These are phyloP conservation scores for Clonostachys solani DNA, from an alignment of 2,329 filamentous ascomycete species.

Conservation along the genomic window DNA sequence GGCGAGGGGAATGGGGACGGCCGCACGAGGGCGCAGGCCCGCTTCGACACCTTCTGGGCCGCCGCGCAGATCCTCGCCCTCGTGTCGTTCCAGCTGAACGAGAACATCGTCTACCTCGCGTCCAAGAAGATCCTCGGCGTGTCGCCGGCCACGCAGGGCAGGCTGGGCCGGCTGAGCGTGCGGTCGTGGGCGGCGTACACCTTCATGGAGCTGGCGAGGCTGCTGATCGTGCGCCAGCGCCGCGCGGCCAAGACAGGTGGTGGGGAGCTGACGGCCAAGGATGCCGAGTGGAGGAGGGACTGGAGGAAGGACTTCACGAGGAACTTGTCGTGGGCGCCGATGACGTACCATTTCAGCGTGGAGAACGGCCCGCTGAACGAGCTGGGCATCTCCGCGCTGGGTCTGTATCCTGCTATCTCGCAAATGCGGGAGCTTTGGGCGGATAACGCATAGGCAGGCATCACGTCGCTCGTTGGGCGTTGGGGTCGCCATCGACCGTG, in stretches of 20 bases:
- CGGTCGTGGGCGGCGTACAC: constrained; percentile 80
- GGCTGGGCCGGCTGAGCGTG: constrained; percentile 67
- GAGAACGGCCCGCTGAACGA: constrained; percentile 53
- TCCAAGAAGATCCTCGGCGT: constrained; percentile 66
- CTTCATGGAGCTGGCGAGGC: constrained; percentile 66
- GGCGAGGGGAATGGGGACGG: constrained; percentile 18
- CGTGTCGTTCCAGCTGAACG: constrained; percentile 69
- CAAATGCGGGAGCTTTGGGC: constrained; percentile 41
- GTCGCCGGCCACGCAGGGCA: constrained; percentile 49
- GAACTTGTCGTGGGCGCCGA: constrained; percentile 73
- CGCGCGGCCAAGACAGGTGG: constrained; percentile 13
- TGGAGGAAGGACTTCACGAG: constrained; percentile 66
- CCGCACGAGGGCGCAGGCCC: constrained; percentile 20
- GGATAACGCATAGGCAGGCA: too few relatives aligned
- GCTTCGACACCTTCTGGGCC: constrained; percentile 44
- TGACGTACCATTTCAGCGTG: constrained; percentile 80
- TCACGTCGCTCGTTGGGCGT: too few relatives aligned
- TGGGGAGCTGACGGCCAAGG: constrained; percentile 8
- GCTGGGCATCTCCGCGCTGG: constrained; percentile 32
- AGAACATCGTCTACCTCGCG: constrained; percentile 78
- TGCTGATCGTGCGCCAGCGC: constrained; percentile 44
- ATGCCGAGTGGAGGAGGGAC: constrained; percentile 36
- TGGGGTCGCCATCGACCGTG: too few relatives aligned
- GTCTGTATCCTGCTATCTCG: constrained; percentile 36
- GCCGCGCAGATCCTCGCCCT: constrained; percentile 66